Evolutionary conservation across 192 early-diverging fungal genomes (phyloP).

Genomic region (Coemansia sp.): DNA sequence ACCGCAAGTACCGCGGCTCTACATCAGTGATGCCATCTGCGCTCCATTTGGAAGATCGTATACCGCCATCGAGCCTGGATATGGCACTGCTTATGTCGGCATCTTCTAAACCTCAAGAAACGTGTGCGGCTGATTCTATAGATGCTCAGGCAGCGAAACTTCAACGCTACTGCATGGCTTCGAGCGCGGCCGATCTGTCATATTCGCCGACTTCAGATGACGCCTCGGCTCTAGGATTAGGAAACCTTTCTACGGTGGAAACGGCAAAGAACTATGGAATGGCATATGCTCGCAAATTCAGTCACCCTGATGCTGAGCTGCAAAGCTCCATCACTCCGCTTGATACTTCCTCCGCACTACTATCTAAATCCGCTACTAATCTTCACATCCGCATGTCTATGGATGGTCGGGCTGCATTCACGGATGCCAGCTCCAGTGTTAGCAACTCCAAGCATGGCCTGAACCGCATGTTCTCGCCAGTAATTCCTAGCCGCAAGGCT

Average conservation of each 20-base stretch:
- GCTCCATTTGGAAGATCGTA: neutral
- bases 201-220: too few relatives aligned
- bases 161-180: slow-evolving; percentile 26
- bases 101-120: neutral
- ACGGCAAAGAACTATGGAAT: too few relatives aligned
- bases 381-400: slow-evolving; percentile 30
- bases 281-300: slow-evolving; percentile 32
- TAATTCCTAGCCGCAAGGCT: slow-evolving; percentile 21
- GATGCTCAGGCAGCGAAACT: slow-evolving; percentile 13
- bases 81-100: slow-evolving; percentile 5
- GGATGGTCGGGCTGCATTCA: slow-evolving; percentile 7
- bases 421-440: neutral
- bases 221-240: too few relatives aligned
- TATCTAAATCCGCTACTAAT: slow-evolving; percentile 38
- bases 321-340: slow-evolving; percentile 14
- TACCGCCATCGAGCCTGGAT: slow-evolving; percentile 6
- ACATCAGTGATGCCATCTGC: slow-evolving; percentile 15
- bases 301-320: slow-evolving; percentile 33
- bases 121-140: neutral
- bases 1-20: slow-evolving; percentile 29
- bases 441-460: slow-evolving; percentile 23
- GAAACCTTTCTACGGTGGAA: too few relatives aligned
- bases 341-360: slow-evolving; percentile 17
- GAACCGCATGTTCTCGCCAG: slow-evolving; percentile 30
- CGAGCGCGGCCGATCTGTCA: neutral